phyloP scores from a whole-genome alignment of 2,329 filamentous ascomycete species.

The Fonsecaea nubica region DNA sequence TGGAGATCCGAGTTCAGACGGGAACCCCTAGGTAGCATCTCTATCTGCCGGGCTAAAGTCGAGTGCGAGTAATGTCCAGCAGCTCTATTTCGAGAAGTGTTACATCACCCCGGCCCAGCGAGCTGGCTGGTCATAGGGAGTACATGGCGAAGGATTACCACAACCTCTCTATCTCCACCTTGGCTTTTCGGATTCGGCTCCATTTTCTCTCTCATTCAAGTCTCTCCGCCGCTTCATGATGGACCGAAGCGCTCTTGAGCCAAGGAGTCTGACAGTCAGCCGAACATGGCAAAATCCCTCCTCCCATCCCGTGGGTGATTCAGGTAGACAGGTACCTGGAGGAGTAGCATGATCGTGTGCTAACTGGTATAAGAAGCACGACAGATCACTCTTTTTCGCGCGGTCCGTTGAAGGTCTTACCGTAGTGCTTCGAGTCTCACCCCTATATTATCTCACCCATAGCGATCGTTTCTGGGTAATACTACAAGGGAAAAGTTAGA shows the following conservation, averaged over 20 bases:
- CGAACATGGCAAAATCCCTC: not conserved
- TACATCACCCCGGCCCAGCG: not conserved
- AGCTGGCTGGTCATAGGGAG: not conserved
- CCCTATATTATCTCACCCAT: not conserved
- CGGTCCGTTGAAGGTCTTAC: not conserved
- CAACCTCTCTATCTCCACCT: not conserved
- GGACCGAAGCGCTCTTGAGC: not conserved
- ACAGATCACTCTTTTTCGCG: not conserved
- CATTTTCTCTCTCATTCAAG: not conserved
- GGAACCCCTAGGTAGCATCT: not conserved
- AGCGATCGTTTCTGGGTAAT: not conserved
- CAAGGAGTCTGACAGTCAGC: constrained; percentile 5
- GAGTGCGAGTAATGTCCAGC: not conserved
- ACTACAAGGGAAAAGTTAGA: not conserved
- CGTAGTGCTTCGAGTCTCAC: not conserved
- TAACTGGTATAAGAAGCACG: not conserved
- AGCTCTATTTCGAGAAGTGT: not conserved
- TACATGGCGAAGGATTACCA: not conserved
- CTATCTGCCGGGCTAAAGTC: not conserved
- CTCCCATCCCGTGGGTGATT: not conserved
- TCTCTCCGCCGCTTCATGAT: not conserved
- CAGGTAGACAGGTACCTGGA: not conserved
- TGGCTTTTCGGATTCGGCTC: not conserved
- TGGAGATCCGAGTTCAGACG: not conserved
- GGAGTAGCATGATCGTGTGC: not conserved